phyloP scores from a whole-genome alignment of 2,329 filamentous ascomycete genomes.

The Penicillium italicum region DNA sequence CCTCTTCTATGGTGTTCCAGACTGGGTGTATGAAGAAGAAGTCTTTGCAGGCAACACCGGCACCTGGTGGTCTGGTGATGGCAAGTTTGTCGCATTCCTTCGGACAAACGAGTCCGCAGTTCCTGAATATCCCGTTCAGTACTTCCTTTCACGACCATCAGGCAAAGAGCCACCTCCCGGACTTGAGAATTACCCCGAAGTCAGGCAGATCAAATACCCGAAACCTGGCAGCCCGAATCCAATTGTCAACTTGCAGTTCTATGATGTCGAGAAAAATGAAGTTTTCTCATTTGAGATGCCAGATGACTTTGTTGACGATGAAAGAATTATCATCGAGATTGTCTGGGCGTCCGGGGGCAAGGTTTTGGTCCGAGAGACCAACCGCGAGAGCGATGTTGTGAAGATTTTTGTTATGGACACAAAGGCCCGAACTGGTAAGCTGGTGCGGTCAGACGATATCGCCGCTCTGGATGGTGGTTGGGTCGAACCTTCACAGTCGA shows the following conservation, averaged over 20 bases:
- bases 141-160: slow-evolving; percentile 84
- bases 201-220: slow-evolving; percentile 91
- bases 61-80: slow-evolving; percentile 93
- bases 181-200: slow-evolving; percentile 85
- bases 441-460: slow-evolving; percentile 75
- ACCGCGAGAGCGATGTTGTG: slow-evolving; percentile 88
- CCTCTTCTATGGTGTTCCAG: slow-evolving; percentile 91
- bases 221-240: slow-evolving; percentile 94
- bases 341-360: slow-evolving; percentile 80
- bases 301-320: slow-evolving; percentile 72
- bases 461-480: slow-evolving; percentile 87
- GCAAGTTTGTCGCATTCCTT: slow-evolving; percentile 84
- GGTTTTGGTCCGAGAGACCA: slow-evolving; percentile 85
- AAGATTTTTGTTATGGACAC: slow-evolving; percentile 85
- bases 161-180: slow-evolving; percentile 64
- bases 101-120: slow-evolving; percentile 91
- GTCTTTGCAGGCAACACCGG: slow-evolving; percentile 75
- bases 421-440: slow-evolving; percentile 65
- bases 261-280: slow-evolving; percentile 72
- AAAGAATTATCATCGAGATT: slow-evolving; percentile 89
- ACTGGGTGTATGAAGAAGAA: slow-evolving; percentile 94
- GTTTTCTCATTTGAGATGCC: slow-evolving; percentile 75
- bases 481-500: slow-evolving; percentile 90
- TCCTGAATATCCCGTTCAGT: slow-evolving; percentile 87
- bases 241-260: slow-evolving; percentile 81